Conservation (phyloP, 768 basidiomycete genomes). For the Russula sp. region DNA sequence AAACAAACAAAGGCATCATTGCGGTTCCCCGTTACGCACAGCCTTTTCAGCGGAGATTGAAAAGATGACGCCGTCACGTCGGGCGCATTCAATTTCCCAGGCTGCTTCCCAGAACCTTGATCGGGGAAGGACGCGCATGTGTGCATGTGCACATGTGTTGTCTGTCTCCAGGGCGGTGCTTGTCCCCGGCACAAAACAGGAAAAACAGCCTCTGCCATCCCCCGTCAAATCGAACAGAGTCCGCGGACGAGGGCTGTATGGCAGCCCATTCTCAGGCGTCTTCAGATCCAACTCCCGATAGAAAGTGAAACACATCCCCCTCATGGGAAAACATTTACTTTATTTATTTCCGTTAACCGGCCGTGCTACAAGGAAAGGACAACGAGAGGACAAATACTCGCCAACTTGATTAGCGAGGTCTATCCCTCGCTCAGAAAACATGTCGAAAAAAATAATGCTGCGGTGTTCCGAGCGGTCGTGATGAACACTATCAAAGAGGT, state of each 20-base stretch:
- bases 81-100: slow-evolving; percentile 14
- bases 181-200: slow-evolving; percentile 11
- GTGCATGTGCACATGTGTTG: not conserved
- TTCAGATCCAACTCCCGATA: slow-evolving; percentile 3
- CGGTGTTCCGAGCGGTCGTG: not conserved
- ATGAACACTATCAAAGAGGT: slow-evolving; percentile 7
- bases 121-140: slow-evolving; percentile 13
- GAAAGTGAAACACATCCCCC: slow-evolving; percentile 6
- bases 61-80: slow-evolving; percentile 10
- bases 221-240: slow-evolving; percentile 4
- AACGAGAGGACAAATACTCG: not conserved
- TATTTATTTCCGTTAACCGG: not conserved
- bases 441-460: not conserved
- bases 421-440: not conserved
- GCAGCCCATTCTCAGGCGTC: not conserved
- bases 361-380: not conserved
- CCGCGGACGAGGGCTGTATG: slow-evolving; percentile 10
- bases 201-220: slow-evolving; percentile 3
- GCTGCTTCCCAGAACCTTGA: slow-evolving; percentile 19
- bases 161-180: slow-evolving; percentile 17
- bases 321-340: not conserved
- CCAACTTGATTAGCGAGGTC: not conserved
- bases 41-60: slow-evolving; percentile 14
- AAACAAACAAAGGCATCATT: slow-evolving; percentile 16
- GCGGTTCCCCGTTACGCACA: slow-evolving; percentile 14